Base-by-base conservation (phyloP, 2,329 filamentous ascomycete genomes). In the Cercospora sp. region DNA sequence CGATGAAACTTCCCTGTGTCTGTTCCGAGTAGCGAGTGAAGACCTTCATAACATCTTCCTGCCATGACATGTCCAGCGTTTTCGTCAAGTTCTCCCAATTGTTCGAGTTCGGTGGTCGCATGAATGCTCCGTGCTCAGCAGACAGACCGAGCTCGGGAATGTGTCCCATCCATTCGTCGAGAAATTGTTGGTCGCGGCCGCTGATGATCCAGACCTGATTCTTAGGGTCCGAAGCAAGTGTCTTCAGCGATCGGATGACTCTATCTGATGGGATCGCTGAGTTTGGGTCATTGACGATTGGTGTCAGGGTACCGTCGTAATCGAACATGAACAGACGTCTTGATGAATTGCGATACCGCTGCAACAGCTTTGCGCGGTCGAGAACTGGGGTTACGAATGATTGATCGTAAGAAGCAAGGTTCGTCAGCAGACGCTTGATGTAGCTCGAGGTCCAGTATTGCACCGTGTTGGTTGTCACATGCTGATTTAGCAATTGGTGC, bases 131-230 rank as follows among this genome's bases (percentile, higher is more conserved):
- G 77, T 99, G 95, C 82, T 99, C 95, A 1, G 95, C 95, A 74
- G 93, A 97, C 76, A 99, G 90, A n/a, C 95, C 95, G 12, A 99
- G 84, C 76, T 91, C 89, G 1, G 88, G 79, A 72, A 98, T 97
- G 80, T 97, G 91, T n/a, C 94, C 95, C 78, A 98, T 89, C 83
- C 94, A 94, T 73, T 96, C 90, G 72, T 91, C 89, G 68, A 99
- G 82, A 81, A 99, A 99, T 7, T 90, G 90, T 77, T 97, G 93
- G 75, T 98, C 94, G 71, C 95, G 89, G 10, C 95, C 95, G 63
- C 92, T 97, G 76, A 99, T 97, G 78, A 99, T 97, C 95, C 95
- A 99, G n/a, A 99, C 93, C 1, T 89, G 86, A 75, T 98, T 99
- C 66, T 85, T 85, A 16, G 90, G 88, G 77, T 98, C 93, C 0